Evolutionary conservation across 2,329 filamentous ascomycete genomes (phyloP).

Genomic region (Aspergillus terreus): DNA sequence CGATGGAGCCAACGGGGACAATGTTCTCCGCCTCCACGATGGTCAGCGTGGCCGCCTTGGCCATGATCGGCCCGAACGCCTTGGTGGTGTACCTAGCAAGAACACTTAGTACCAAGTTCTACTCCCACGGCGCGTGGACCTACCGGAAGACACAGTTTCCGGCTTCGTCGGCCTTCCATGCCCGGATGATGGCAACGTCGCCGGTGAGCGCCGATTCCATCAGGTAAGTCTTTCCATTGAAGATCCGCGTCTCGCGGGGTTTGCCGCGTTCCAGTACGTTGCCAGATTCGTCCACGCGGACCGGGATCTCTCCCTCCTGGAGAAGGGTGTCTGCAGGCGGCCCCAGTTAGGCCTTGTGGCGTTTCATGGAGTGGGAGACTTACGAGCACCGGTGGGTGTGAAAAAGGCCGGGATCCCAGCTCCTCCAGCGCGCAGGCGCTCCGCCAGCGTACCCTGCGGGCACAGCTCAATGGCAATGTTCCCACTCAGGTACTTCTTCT

Average conservation of each 20-base stretch:
- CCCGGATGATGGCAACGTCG: slow-evolving; percentile 73
- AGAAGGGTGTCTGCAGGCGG: slow-evolving; percentile 30
- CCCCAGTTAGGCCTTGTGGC: background rate
- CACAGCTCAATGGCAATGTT: slow-evolving; percentile 72
- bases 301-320: slow-evolving; percentile 48
- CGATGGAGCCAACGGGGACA: slow-evolving; percentile 68
- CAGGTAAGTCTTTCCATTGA: slow-evolving; percentile 68
- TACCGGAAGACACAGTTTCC: slow-evolving; percentile 77
- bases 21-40: slow-evolving; percentile 86
- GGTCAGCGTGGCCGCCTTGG: slow-evolving; percentile 71
- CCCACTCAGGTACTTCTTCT: slow-evolving; percentile 71
- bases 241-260: slow-evolving; percentile 67
- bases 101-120: slow-evolving; percentile 2
- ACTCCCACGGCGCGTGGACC: slow-evolving; percentile 21
- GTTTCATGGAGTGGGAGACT: slow-evolving; percentile 22
- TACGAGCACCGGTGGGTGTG: slow-evolving; percentile 68
- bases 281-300: slow-evolving; percentile 81
- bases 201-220: slow-evolving; percentile 75
- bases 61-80: slow-evolving; percentile 72
- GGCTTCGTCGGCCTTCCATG: slow-evolving; percentile 70
- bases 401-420: slow-evolving; percentile 78
- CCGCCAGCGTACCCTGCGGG: slow-evolving; percentile 58
- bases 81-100: slow-evolving; percentile 62
- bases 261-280: slow-evolving; percentile 67
- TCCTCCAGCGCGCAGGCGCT: slow-evolving; percentile 64